Evolutionary conservation across 164 flowering plant species (phyloP).

Genomic region (Platanus orientalis): DNA sequence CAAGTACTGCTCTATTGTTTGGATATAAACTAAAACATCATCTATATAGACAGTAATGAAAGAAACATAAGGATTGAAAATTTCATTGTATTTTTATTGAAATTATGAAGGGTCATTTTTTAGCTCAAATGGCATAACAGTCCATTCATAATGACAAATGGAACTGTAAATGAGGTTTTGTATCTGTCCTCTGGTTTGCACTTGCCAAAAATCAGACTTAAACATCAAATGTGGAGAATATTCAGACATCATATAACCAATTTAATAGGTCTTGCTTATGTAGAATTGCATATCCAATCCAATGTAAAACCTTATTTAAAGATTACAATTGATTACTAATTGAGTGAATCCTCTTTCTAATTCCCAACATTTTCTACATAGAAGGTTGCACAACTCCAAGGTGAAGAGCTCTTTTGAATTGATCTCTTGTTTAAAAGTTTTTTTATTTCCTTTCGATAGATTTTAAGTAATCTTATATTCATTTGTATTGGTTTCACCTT

Average conservation of each 20-base stretch:
- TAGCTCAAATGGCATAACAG: no score
- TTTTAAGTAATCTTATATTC: background rate
- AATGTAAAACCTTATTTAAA: background rate
- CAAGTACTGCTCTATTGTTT: background rate
- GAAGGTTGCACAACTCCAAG: background rate
- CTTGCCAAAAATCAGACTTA: slow-evolving; percentile 12
- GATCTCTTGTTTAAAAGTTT: background rate
- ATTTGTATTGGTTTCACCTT: background rate
- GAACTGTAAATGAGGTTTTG: background rate
- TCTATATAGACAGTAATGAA: slow-evolving; percentile 1
- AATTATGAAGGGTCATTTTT: background rate
- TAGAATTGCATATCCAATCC: slow-evolving; percentile 8
- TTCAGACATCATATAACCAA: background rate
- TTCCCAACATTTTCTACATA: background rate
- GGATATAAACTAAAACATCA: background rate
- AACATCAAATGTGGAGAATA: slow-evolving; percentile 11
- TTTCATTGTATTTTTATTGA: slow-evolving; percentile 2
- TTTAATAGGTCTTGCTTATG: slow-evolving; percentile 1
- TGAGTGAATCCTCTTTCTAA: background rate
- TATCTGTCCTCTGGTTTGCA: slow-evolving; percentile 5
- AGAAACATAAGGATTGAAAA: background rate
- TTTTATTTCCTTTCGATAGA: background rate
- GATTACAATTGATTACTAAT: background rate
- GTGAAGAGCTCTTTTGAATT: background rate
- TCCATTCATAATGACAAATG: no score